Evolutionary conservation across 768 basidiomycete genomes (phyloP).

Genomic region (Solioccasus polychromus): DNA sequence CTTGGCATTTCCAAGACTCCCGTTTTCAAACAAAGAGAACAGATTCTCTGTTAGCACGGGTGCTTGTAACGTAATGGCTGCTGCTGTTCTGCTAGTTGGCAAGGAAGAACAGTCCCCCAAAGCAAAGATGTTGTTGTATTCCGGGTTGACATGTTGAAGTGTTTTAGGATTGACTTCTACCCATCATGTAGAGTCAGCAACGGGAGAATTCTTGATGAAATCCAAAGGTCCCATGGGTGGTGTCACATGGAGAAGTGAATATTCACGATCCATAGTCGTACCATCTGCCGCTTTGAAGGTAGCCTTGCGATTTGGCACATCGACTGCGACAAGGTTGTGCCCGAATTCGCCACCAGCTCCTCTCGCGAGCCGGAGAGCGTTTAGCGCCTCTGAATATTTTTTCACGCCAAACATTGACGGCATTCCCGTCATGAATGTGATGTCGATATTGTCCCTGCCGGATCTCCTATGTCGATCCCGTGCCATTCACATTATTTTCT

Average conservation of each 20-base stretch:
- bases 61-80: constrained; percentile 88
- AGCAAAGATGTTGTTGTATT: constrained; percentile 79
- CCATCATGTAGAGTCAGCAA: constrained; percentile 84
- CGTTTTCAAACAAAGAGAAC: constrained; percentile 69
- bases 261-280: constrained; percentile 66
- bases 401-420: constrained; percentile 96
- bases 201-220: constrained; percentile 71
- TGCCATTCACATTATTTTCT: constrained; percentile 97
- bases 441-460: constrained; percentile 53
- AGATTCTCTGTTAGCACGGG: constrained; percentile 91
- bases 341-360: constrained; percentile 76
- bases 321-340: constrained; percentile 78
- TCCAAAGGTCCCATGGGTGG: constrained; percentile 93
- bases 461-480: constrained; percentile 77
- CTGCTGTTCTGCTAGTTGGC: constrained; percentile 95
- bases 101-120: constrained; percentile 91
- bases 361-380: constrained; percentile 72
- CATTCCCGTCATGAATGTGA: constrained; percentile 88
- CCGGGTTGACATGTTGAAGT: constrained; percentile 79
- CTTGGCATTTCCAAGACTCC: constrained; percentile 59
- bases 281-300: constrained; percentile 82
- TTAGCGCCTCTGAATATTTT: constrained; percentile 89
- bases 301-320: constrained; percentile 68
- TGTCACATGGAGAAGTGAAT: constrained; percentile 78
- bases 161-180: constrained; percentile 82